Percentiles rank a stretch among this genome's conserved stretches.
phyloP scores from a whole-genome alignment of 139 green algal species.

The Limnomonas spitsbergensis region DNA sequence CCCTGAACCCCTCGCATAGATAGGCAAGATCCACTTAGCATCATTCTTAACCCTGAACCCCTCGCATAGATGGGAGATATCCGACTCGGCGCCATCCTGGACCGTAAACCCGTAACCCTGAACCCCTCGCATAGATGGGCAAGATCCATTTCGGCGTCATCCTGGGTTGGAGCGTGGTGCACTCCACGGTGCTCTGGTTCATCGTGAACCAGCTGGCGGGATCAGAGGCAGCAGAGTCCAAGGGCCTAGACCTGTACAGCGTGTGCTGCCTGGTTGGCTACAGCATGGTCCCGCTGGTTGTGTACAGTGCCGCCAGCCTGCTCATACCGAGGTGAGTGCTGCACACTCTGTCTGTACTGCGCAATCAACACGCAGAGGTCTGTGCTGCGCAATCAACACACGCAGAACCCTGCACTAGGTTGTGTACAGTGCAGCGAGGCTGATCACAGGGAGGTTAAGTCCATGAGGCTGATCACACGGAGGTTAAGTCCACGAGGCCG shows the following conservation, averaged over 20 bases:
- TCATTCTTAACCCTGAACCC: too few species aligned
- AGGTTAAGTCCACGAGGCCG: too few species aligned
- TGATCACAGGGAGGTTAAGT: too few species aligned
- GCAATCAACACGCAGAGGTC: neutral
- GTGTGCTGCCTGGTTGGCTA: constrained; percentile 88
- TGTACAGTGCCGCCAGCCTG: constrained; percentile 62
- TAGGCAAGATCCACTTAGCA: too few species aligned
- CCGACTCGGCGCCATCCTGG: too few species aligned
- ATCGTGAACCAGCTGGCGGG: constrained; percentile 54
- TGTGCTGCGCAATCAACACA: neutral
- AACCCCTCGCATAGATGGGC: constrained; percentile 74
- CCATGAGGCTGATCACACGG: too few species aligned
- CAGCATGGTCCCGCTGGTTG: constrained; percentile 78
- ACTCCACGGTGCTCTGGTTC: constrained; percentile 72
- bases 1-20: too few species aligned
- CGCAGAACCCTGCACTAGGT: too few species aligned
- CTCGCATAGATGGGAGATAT: too few species aligned
- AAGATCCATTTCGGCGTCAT: constrained; percentile 95
- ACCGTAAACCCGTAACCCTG: too few species aligned
- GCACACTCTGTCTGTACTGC: too few species aligned
- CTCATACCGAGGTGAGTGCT: constrained; percentile 67
- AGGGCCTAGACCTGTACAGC: constrained; percentile 78
- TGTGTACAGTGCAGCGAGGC: neutral
- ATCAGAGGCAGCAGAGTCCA: constrained; percentile 38
- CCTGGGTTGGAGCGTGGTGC: constrained; percentile 87